A percentile compares a stretch with the other conserved stretches of the same genome.
phyloP scores from a whole-genome alignment of 176 grass and related monocot species.

The Avena insularis region DNA sequence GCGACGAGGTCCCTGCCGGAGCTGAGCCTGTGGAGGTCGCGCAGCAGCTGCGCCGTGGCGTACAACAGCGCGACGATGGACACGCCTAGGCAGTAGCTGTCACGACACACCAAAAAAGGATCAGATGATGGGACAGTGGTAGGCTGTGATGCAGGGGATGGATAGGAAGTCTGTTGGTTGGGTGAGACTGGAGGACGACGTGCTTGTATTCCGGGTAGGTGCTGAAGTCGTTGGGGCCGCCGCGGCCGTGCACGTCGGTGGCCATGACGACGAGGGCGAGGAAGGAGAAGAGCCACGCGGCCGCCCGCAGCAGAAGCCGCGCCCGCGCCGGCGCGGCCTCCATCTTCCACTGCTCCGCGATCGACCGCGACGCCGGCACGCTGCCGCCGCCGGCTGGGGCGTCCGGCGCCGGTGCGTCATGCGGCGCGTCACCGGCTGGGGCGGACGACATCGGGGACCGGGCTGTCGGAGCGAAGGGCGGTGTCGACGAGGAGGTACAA shows the following conservation, averaged over 20 bases:
- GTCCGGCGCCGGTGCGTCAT: background rate
- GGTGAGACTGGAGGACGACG: background rate
- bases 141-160: background rate
- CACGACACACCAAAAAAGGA: background rate
- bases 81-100: slow-evolving; percentile 70
- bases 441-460: slow-evolving; percentile 26
- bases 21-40: slow-evolving; percentile 49
- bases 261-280: slow-evolving; percentile 74
- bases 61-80: slow-evolving; percentile 69
- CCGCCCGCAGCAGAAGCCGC: slow-evolving; percentile 48
- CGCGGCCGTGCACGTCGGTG: slow-evolving; percentile 64
- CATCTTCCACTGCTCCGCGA: slow-evolving; percentile 58
- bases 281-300: slow-evolving; percentile 64
- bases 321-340: slow-evolving; percentile 44
- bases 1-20: slow-evolving; percentile 51
- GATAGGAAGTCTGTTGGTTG: background rate
- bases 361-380: slow-evolving; percentile 36
- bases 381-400: background rate
- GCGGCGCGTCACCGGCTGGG: background rate
- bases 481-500: background rate
- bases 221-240: slow-evolving; percentile 60
- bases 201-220: slow-evolving; percentile 69
- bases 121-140: background rate
- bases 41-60: slow-evolving; percentile 57
- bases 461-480: background rate